Percentiles rank a stretch among this genome's conserved stretches.
These are phyloP conservation scores for Yamadazyma pseudoaaseri DNA, from an alignment of 1,139 yeast species.

Conservation along the genomic window DNA sequence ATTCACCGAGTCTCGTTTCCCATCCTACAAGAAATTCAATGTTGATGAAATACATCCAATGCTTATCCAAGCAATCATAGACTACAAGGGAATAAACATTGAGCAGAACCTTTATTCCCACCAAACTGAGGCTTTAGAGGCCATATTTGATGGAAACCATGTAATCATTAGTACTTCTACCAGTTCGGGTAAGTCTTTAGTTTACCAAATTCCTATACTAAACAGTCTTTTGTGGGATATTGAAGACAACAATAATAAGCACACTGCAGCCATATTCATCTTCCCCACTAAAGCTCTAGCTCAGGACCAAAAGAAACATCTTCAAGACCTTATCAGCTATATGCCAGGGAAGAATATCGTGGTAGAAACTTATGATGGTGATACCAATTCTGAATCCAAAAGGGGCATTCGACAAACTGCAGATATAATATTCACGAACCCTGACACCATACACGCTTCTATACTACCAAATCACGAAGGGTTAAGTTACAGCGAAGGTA, in stretches of 20 bases:
- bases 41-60: constrained; percentile 40
- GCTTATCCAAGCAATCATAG: constrained; percentile 45
- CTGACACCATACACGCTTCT: constrained; percentile 88
- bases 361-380: constrained; percentile 91
- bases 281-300: constrained; percentile 98
- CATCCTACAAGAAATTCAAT: constrained; percentile 21
- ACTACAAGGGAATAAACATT: constrained; percentile 46
- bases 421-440: constrained; percentile 86
- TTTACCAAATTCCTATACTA: constrained; percentile 85
- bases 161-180: constrained; percentile 91
- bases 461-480: constrained; percentile 69
- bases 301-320: constrained; percentile 87
- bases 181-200: constrained; percentile 90
- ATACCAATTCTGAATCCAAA: constrained; percentile 64
- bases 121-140: constrained; percentile 73
- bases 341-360: constrained; percentile 39
- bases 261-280: constrained; percentile 72
- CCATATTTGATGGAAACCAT: constrained; percentile 49
- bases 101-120: constrained; percentile 66
- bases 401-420: constrained; percentile 56
- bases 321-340: constrained; percentile 54
- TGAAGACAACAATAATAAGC: constrained; percentile 18
- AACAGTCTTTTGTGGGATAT: constrained; percentile 50
- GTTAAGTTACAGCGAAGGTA: constrained; percentile 13
- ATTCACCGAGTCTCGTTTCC: constrained; percentile 23